Evolutionary conservation across 129 eudicot genomes (phyloP).

Genomic region (Lonicera japonica): DNA sequence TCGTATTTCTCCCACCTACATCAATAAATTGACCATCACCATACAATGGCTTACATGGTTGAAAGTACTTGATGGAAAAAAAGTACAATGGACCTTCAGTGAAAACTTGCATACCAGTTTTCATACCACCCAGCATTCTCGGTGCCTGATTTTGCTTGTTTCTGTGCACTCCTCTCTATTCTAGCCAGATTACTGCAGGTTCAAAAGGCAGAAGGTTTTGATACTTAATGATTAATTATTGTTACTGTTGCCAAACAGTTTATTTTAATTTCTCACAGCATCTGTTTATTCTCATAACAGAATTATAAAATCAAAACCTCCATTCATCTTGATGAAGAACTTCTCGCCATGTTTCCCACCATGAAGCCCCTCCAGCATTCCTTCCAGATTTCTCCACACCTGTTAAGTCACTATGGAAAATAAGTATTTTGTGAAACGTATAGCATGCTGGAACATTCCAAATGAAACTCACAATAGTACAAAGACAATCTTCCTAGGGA

Average conservation of each 20-base stretch:
- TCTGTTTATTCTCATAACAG: not conserved
- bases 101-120: constrained; percentile 44
- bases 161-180: constrained; percentile 94
- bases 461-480: not conserved
- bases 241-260: not conserved
- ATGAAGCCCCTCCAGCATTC: constrained; percentile 84
- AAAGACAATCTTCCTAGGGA: not conserved
- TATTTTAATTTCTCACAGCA: no score
- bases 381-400: constrained; percentile 82
- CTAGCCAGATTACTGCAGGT: constrained; percentile 78
- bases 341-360: constrained; percentile 99
- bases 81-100: not conserved
- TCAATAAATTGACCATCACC: constrained; percentile 7
- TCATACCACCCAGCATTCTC: constrained; percentile 98
- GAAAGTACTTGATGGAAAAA: not conserved
- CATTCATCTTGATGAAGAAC: constrained; percentile 96
- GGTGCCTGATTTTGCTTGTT: constrained; percentile 88
- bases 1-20: constrained; percentile 94
- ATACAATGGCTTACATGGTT: not conserved
- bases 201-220: not conserved
- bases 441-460: not conserved
- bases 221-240: not conserved
- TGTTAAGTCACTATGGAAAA: constrained; percentile 6
- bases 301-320: constrained; percentile 41
- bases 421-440: not conserved